Base-by-base conservation (phyloP, 2,329 filamentous ascomycete genomes). In the Elsinoe fawcettii region DNA sequence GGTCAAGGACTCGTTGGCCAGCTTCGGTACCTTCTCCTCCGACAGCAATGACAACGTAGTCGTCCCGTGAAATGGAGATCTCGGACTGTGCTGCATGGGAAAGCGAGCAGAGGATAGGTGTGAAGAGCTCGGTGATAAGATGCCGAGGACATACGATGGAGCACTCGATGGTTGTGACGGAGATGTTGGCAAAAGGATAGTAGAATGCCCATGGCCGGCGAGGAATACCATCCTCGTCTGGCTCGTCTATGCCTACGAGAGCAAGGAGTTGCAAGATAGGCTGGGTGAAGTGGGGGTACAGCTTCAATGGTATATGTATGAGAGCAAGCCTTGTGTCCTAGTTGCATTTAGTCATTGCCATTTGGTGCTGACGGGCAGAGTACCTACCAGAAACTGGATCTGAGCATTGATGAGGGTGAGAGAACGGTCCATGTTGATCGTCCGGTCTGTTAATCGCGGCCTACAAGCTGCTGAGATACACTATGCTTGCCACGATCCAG, bases 111-210 rank as follows among this genome's bases (percentile, higher is more conserved):
- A 92, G 81, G 56, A 85, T 75, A 0, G 90, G 90, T 55, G 81
- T 76, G 65, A 97, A 95, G 58, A 95, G 81, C 56, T 82, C 80
- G 47, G 82, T 77, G 5, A 88, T 87, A 73, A 90, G 86, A 41
- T 81, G 78, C 59, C 83, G 82, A 61, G 92, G 87, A 68, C 92
- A 97, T 56, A 95, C 90, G 55, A 99, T 81, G 3, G 90, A 96
- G 73, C 90, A 95, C 72, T 96, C 93, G 57, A 95, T 82, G 0
- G 90, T 89, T 0, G 91, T 97, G 66, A 97, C 81, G 61, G 89
- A 95, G 64, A 99, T 84, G 71, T 97, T 97, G 69, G 96, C 80
- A 71, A 99, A 97, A 44, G 84, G 84, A 71, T 93, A 87, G 67
- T 77, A 76, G 61, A 70, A 75, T 14, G 73, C 73, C 78, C 74